These are phyloP conservation scores for Colletotrichum phormii DNA, from an alignment of 2,329 filamentous ascomycete genomes.

Conservation along the genomic window DNA sequence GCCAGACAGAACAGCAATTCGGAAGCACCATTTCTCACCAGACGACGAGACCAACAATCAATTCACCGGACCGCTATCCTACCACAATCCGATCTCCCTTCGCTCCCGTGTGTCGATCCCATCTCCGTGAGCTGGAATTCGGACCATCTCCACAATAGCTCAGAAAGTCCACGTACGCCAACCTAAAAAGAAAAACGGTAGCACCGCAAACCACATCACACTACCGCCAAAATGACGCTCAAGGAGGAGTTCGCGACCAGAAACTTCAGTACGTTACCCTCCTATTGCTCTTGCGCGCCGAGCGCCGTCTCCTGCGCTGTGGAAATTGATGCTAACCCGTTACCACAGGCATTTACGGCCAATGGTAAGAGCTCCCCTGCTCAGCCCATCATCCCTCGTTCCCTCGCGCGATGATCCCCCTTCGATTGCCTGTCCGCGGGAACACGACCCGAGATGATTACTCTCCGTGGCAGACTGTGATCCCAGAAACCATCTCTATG, in stretches of 20 bases:
- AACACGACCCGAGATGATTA: background rate
- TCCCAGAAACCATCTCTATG: background rate
- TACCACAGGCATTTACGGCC: constrained; percentile 75
- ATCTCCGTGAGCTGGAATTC: constrained; percentile 32
- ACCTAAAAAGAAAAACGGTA: constrained; percentile 21
- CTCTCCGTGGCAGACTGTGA: background rate
- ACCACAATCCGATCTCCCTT: background rate
- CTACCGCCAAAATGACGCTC: constrained; percentile 71
- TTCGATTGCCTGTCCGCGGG: background rate
- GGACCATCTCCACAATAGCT: constrained; percentile 37
- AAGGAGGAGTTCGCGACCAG: constrained; percentile 78
- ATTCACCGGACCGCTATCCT: background rate
- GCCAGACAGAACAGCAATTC: background rate
- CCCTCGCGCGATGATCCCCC: background rate
- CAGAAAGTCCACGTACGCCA: constrained; percentile 36
- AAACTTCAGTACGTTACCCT: constrained; percentile 75
- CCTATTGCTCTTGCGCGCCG: background rate
- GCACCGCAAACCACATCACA: constrained; percentile 22
- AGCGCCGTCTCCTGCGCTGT: background rate
- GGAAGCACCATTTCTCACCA: constrained; percentile 11
- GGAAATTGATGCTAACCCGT: constrained; percentile 46
- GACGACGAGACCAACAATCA: background rate
- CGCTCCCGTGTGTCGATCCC: constrained; percentile 19
- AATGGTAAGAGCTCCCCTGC: constrained; percentile 69
- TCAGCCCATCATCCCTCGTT: background rate